phyloP scores from a whole-genome alignment of 768 basidiomycete genomes.

The Lactarius deliciosus region DNA sequence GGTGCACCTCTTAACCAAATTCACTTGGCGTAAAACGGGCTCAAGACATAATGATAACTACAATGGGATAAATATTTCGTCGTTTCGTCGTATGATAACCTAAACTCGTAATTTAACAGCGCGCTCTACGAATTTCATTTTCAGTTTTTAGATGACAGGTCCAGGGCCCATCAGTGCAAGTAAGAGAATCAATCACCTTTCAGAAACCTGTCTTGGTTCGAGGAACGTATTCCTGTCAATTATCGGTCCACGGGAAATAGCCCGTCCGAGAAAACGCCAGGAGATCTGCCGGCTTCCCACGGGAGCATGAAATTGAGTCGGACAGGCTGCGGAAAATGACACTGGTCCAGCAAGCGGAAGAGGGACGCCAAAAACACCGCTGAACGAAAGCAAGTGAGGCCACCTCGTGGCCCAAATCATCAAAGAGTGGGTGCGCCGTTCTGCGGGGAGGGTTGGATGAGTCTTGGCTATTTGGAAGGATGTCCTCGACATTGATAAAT shows the following conservation, averaged over 20 bases:
- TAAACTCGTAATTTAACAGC: neutral
- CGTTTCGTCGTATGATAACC: neutral
- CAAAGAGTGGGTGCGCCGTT: neutral
- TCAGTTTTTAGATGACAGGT: neutral
- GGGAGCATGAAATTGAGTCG: neutral
- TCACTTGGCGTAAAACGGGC: neutral
- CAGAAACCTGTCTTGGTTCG: neutral
- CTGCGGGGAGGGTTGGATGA: neutral
- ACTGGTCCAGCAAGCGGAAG: neutral
- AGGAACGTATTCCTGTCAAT: neutral
- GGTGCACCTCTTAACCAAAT: neutral
- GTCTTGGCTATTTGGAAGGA: neutral
- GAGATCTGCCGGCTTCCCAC: neutral
- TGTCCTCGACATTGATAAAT: neutral
- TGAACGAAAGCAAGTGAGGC: neutral
- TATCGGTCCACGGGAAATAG: neutral
- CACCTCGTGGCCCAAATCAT: neutral
- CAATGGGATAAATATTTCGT: neutral
- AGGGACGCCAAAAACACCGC: neutral
- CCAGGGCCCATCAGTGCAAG: neutral
- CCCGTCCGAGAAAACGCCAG: neutral
- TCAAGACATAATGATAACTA: neutral
- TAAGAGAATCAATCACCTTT: neutral
- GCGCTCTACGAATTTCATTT: neutral
- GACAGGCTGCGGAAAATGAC: no score